Percentiles rank a stretch among this genome's conserved stretches.
These are phyloP conservation scores for Metschnikowia lunata DNA, from an alignment of 805 yeast genomes.

Conservation along the genomic window DNA sequence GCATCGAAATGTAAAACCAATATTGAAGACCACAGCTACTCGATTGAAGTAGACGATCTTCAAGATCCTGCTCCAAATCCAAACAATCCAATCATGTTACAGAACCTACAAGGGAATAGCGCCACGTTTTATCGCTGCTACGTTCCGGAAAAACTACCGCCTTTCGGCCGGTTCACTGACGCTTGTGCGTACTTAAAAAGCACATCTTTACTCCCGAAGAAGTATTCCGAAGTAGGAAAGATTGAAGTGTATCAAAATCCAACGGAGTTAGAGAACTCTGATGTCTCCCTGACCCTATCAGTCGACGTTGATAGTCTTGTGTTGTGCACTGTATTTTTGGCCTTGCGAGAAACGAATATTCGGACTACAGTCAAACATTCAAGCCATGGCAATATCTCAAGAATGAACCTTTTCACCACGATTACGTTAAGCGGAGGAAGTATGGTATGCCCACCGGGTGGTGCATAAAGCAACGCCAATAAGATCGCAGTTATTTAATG, in stretches of 20 bases:
- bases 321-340: conserved; percentile 25
- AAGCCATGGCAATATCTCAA: conserved; percentile 2
- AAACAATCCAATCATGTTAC: conserved; percentile 20
- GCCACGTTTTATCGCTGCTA: conserved; percentile 8
- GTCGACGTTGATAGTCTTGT: conserved; percentile 31
- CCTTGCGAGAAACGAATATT: conserved; percentile 30
- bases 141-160: conserved; percentile 33
- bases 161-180: conserved; percentile 36
- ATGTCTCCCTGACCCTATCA: conserved; percentile 28
- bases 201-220: conserved; percentile 29
- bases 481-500: too few relatives aligned
- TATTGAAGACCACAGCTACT: neutral
- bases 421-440: conserved; percentile 2
- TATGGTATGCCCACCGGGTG: too few relatives aligned
- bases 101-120: conserved; percentile 8
- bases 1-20: neutral
- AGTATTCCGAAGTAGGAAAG: conserved; percentile 31
- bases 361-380: conserved; percentile 17
- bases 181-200: conserved; percentile 20
- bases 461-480: too few relatives aligned
- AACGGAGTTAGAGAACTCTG: conserved; percentile 6
- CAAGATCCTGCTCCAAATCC: conserved; percentile 33
- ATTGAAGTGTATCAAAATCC: conserved; percentile 34
- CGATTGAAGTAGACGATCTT: conserved; percentile 5
- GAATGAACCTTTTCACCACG: conserved; percentile 4